Evolutionary conservation across 2,329 filamentous ascomycete genomes (phyloP).

Genomic region (Curvularia lunata): DNA sequence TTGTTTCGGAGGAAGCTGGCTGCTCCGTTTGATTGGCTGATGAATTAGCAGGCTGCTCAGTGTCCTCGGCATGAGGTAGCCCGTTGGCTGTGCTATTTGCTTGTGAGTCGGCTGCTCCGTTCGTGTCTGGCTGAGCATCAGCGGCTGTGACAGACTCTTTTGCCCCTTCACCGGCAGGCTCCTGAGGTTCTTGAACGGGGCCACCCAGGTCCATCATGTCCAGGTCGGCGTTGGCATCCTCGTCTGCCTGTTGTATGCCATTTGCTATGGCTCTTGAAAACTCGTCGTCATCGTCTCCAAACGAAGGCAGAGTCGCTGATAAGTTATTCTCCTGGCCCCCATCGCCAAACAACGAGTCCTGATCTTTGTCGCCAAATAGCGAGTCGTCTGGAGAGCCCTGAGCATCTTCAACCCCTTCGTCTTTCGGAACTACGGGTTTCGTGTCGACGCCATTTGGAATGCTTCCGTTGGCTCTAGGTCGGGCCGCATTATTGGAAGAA

Average conservation of each 20-base stretch:
- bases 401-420: conserved; percentile 61
- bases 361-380: conserved; percentile 79
- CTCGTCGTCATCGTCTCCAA: conserved; percentile 82
- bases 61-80: conserved; percentile 60
- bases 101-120: conserved; percentile 31
- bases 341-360: conserved; percentile 84
- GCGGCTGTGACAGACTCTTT: conserved; percentile 29
- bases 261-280: conserved; percentile 75
- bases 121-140: conserved; percentile 23
- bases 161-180: conserved; percentile 23
- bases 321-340: conserved; percentile 58
- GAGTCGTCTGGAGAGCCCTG: conserved; percentile 74
- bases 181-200: conserved; percentile 50
- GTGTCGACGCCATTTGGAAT: conserved; percentile 50
- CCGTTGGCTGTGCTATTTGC: conserved; percentile 51
- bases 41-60: conserved; percentile 27
- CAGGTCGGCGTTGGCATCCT: conserved; percentile 50
- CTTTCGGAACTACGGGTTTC: conserved; percentile 31
- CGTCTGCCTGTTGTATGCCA: conserved; percentile 53
- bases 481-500: conserved; percentile 72
- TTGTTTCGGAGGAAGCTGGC: conserved; percentile 69
- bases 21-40: conserved; percentile 47
- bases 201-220: conserved; percentile 56
- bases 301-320: conserved; percentile 57
- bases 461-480: conserved; percentile 63